These are phyloP conservation scores for Vigna nakashimae DNA, from an alignment of 306 rosid species.

Conservation along the genomic window DNA sequence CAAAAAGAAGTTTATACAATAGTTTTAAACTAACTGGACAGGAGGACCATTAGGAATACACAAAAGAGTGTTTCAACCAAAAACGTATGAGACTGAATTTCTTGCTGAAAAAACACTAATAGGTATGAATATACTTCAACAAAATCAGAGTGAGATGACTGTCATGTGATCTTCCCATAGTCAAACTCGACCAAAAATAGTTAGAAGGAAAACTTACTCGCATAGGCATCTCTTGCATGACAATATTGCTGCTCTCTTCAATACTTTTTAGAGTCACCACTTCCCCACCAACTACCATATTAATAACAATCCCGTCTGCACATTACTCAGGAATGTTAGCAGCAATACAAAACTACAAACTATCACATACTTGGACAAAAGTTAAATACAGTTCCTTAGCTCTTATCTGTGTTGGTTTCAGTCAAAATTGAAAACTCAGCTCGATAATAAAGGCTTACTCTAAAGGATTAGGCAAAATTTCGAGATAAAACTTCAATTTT, in stretches of 20 bases:
- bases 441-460: background rate
- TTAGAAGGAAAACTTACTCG: conserved; percentile 61
- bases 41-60: background rate
- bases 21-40: background rate
- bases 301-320: conserved; percentile 92
- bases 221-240: conserved; percentile 95
- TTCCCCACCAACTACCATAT: conserved; percentile 96
- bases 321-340: conserved; percentile 43
- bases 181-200: background rate
- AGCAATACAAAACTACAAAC: conserved; percentile 38
- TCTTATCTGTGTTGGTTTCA: background rate
- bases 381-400: background rate
- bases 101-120: conserved; percentile 6
- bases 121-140: background rate
- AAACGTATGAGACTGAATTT: conserved; percentile 6
- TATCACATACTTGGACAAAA: conserved; percentile 22
- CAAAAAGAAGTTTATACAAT: background rate
- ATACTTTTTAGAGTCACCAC: conserved; percentile 76
- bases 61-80: background rate
- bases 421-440: background rate
- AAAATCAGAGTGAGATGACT: background rate
- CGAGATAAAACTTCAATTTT: background rate
- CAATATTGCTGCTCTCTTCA: conserved; percentile 79
- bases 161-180: background rate
- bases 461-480: background rate